phyloP scores from a whole-genome alignment of 2,329 filamentous ascomycete genomes.

The Nemania serpens region DNA sequence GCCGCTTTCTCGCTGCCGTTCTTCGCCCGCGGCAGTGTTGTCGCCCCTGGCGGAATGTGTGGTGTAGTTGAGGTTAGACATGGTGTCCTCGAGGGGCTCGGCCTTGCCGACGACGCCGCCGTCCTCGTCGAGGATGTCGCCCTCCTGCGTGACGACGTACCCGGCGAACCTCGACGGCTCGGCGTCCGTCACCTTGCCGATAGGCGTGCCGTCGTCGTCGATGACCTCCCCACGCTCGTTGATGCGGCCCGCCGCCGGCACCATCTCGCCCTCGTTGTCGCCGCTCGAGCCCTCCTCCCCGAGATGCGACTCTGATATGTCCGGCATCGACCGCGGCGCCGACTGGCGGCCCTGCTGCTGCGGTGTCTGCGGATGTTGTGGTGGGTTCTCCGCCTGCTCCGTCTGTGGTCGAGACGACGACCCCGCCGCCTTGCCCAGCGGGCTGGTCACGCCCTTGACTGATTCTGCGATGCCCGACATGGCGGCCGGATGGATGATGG shows the following conservation, averaged over 20 bases:
- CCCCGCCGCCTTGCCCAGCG: conserved; percentile 23
- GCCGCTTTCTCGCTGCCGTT: conserved; percentile 8
- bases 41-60: conserved; percentile 30
- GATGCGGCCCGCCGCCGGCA: conserved; percentile 47
- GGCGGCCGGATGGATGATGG: conserved; percentile 37
- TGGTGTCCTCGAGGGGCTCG: conserved; percentile 41
- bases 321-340: conserved; percentile 38
- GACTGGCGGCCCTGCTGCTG: conserved; percentile 20
- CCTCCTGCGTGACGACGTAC: conserved; percentile 45
- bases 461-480: conserved; percentile 39
- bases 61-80: conserved; percentile 41
- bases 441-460: conserved; percentile 28
- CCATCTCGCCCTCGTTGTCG: conserved; percentile 42
- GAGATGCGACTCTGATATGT: conserved; percentile 31
- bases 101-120: conserved; percentile 42
- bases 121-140: conserved; percentile 41
- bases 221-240: conserved; percentile 61
- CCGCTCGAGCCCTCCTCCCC: conserved; percentile 27
- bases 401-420: conserved; percentile 13
- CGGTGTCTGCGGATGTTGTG: conserved; percentile 24
- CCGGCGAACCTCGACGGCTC: conserved; percentile 38
- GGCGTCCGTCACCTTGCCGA: conserved; percentile 47
- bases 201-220: conserved; percentile 57
- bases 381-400: conserved; percentile 10
- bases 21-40: conserved; percentile 11